These are phyloP conservation scores for Isochrysis galbana DNA, from an alignment of 78 protist species.

Conservation along the genomic window DNA sequence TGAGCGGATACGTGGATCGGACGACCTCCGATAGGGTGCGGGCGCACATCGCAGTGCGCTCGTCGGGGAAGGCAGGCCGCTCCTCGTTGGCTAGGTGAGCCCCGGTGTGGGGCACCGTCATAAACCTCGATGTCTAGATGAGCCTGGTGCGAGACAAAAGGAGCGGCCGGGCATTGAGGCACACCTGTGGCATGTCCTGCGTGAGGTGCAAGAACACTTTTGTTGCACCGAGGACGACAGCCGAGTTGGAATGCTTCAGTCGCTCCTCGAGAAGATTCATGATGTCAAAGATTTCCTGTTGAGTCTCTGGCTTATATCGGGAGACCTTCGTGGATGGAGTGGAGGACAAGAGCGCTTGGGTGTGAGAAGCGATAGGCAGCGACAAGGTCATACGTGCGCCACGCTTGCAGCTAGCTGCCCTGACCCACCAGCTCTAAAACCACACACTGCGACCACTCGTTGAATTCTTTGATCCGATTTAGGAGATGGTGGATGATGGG, in stretches of 20 bases:
- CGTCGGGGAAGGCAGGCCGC: too few species aligned
- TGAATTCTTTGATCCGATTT: slow-evolving; percentile 63
- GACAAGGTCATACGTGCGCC: background rate
- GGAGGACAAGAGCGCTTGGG: background rate
- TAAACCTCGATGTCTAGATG: too few species aligned
- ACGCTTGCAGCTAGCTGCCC: too few species aligned
- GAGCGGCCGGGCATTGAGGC: too few species aligned
- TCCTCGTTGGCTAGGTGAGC: too few species aligned
- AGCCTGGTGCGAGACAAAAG: too few species aligned
- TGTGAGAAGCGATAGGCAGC: background rate
- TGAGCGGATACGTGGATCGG: too few species aligned
- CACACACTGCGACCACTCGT: slow-evolving; percentile 81
- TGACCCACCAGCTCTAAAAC: slow-evolving; percentile 63
- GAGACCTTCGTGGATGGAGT: too few species aligned
- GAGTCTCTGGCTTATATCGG: slow-evolving; percentile 29
- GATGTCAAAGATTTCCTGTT: slow-evolving; percentile 70
- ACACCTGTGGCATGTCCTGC: slow-evolving; percentile 56
- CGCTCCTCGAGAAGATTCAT: slow-evolving; percentile 79
- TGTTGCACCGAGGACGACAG: slow-evolving; percentile 76
- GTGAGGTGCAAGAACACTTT: slow-evolving; percentile 80
- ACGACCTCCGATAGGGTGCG: too few species aligned
- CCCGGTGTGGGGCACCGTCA: too few species aligned
- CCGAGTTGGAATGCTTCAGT: slow-evolving; percentile 72
- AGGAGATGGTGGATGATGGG: slow-evolving; percentile 56
- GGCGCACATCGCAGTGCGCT: too few species aligned